Evolutionary conservation across 1,139 yeast species (phyloP), one percentile per base, ranked within the genome.

Genomic region (Candida albicans): DNA sequence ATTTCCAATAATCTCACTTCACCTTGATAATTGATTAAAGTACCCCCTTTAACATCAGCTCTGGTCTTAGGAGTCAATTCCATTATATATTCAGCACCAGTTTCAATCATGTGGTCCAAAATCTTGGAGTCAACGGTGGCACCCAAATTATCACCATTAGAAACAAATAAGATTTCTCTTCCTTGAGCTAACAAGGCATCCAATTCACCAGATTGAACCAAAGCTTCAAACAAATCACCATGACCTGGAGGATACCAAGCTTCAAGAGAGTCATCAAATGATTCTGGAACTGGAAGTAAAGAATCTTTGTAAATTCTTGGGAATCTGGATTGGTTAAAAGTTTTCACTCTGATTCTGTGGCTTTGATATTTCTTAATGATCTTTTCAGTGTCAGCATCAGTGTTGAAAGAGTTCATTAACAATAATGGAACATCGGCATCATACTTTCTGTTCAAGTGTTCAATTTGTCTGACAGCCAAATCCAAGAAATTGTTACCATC

Each of bases 1-100:
- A 95, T 93, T 73, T 93, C 99, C 60, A 93, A 79, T 62, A 93
- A 80, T 70, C 97, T 84, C 49, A 93, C 96, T 61, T 86, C 84
- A 50, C 98, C 98, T 57, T 90, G 95, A 68, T 95, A 93, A 70
- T 89, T 90, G 66, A 93, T 91, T 66, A 93, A 81, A 56, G 99
- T 93, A 77, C 99, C 99, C 75, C 99, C 99, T 74, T 93, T 93
- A 61, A 93, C 99, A 68, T 93, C 99, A 39, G 99, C 99, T 70
- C 99, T 85, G 44, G 99, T 93, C 77, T 93, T 93, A 72, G 93
- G 96, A 47, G 99, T 95, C 67, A 93, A 81, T 73, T 93, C 99
- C 99, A 93, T 93, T 59, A 93, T 84, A 68, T 91, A 93, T 73
- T 95, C 98, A 45, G 96, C 82, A 43, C 85, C 85, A 38, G 96